Evolutionary conservation across 2,329 filamentous ascomycete species (phyloP).

Genomic region (Fusarium guadeloupense): DNA sequence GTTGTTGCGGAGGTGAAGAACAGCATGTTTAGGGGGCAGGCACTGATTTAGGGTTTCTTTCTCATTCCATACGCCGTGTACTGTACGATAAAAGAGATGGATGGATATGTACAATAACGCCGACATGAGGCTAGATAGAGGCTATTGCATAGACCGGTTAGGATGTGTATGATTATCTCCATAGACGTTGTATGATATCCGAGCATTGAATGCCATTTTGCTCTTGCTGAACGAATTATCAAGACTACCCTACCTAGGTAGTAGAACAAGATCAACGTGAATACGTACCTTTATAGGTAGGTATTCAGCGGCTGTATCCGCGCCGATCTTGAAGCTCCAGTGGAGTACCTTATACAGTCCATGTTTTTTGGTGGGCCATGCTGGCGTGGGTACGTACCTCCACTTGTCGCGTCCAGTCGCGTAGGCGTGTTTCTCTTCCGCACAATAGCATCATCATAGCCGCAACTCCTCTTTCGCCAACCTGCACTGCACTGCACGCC

Average conservation of each 20-base stretch:
- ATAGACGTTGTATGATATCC: slow-evolving; percentile 11
- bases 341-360: too few relatives aligned
- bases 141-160: slow-evolving; percentile 8
- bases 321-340: slow-evolving; percentile 22
- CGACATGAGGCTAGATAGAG: slow-evolving; percentile 5
- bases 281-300: not conserved
- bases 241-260: not conserved
- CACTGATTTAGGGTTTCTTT: slow-evolving; percentile 66
- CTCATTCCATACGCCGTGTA: slow-evolving; percentile 1
- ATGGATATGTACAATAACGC: slow-evolving; percentile 28
- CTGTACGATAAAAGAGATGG: slow-evolving; percentile 37
- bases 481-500: not conserved
- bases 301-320: not conserved
- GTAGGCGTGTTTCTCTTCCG: slow-evolving; percentile 42
- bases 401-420: slow-evolving; percentile 44
- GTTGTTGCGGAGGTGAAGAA: slow-evolving; percentile 91
- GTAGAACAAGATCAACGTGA: not conserved
- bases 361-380: slow-evolving; percentile 28
- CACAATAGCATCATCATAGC: slow-evolving; percentile 40
- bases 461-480: slow-evolving; percentile 3
- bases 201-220: not conserved
- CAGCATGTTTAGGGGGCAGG: slow-evolving; percentile 85
- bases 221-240: not conserved
- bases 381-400: slow-evolving; percentile 21
- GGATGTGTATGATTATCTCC: slow-evolving; percentile 22